A percentile compares a stretch with the other conserved stretches of the same genome.
phyloP scores from a whole-genome alignment of 1,284 basidiomycete species.

The Apiotrichum porosum region DNA sequence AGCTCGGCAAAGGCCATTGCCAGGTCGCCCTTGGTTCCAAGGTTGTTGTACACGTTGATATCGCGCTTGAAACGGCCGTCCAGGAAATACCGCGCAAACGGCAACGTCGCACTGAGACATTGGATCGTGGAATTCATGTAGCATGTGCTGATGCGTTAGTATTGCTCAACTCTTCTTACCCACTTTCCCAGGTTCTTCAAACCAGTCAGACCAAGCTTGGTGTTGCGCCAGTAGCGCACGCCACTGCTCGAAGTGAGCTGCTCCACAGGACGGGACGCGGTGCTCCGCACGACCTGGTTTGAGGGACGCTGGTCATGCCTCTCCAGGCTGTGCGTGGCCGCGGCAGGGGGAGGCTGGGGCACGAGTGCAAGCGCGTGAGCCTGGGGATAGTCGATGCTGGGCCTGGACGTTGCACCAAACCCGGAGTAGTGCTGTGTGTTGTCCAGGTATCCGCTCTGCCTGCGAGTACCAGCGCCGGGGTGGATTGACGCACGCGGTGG shows the following conservation, averaged over 20 bases:
- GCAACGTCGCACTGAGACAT: conserved; percentile 85
- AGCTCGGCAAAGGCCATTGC: conserved; percentile 78
- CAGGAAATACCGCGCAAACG: conserved; percentile 84
- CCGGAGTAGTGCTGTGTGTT: conserved; percentile 60
- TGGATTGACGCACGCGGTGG: conserved; percentile 69
- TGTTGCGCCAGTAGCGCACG: conserved; percentile 66
- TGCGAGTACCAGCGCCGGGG: conserved; percentile 60
- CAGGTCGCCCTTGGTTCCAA: conserved; percentile 83
- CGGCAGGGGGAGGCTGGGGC: conserved; percentile 69
- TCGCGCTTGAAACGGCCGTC: conserved; percentile 82
- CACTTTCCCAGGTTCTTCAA: conserved; percentile 90
- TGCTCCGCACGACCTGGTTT: conserved; percentile 19
- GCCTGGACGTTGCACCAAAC: conserved; percentile 24
- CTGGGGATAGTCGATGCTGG: conserved; percentile 72
- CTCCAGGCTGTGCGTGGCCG: conserved; percentile 62
- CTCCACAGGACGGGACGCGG: conserved; percentile 2
- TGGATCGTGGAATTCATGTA: conserved; percentile 99
- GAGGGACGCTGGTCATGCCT: conserved; percentile 62
- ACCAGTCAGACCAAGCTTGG: conserved; percentile 74
- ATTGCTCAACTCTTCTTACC: conserved; percentile 13
- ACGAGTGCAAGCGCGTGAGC: conserved; percentile 56
- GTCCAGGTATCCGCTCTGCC: conserved; percentile 61
- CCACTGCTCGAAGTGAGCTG: conserved; percentile 6
- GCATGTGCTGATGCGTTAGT: conserved; percentile 59
- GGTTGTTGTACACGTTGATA: conserved; percentile 79